A percentile compares a stretch with the other conserved stretches of the same genome.
Conservation (phyloP, 345 rosid genomes). For the Corchorus capsularis region DNA sequence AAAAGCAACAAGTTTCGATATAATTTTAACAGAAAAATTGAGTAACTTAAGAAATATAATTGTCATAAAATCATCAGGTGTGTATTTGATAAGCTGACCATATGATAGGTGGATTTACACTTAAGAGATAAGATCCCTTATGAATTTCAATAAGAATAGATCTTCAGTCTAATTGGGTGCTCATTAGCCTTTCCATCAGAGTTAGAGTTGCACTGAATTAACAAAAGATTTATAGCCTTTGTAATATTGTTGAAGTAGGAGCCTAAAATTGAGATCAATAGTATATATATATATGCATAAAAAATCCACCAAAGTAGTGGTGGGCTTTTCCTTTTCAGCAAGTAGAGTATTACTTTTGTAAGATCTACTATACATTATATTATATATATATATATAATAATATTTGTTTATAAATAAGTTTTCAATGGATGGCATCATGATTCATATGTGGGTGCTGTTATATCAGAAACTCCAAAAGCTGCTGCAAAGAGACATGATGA, state of each 20-base stretch:
- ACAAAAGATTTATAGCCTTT: not conserved
- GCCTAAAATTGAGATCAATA: constrained; percentile 11
- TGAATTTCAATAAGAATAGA: not conserved
- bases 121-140: too few relatives aligned
- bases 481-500: constrained; percentile 55
- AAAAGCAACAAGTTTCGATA: too few relatives aligned
- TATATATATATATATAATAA: too few relatives aligned
- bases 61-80: too few relatives aligned
- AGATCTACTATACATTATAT: not conserved
- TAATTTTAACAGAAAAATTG: too few relatives aligned
- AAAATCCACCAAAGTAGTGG: constrained; percentile 8
- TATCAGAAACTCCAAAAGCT: constrained; percentile 61
- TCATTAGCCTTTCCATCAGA: not conserved
- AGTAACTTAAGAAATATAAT: too few relatives aligned
- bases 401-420: constrained; percentile 28
- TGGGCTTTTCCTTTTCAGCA: constrained; percentile 11
- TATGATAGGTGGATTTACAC: too few relatives aligned
- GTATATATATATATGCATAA: not conserved
- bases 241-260: constrained; percentile 6
- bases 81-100: too few relatives aligned
- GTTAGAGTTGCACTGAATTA: not conserved
- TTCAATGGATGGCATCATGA: constrained; percentile 52
- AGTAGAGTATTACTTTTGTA: not conserved
- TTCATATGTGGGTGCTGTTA: constrained; percentile 50
- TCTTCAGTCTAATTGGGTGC: not conserved